Conservation (phyloP, 768 basidiomycete species). For the Leccinum truebloodii region DNA sequence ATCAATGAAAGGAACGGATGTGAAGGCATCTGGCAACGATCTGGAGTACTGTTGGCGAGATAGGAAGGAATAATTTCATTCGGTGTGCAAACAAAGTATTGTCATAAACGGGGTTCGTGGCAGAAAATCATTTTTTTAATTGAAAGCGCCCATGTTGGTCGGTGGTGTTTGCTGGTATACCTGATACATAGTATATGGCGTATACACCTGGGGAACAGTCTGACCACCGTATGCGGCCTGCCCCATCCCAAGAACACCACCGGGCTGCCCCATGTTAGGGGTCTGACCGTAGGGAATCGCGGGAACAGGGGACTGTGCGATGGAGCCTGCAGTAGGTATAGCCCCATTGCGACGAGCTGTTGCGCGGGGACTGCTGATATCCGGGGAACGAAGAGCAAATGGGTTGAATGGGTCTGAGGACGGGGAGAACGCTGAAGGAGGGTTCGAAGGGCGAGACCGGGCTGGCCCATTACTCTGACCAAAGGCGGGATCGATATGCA, state of each 20-base stretch:
- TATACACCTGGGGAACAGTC: slow-evolving; percentile 67
- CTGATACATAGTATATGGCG: slow-evolving; percentile 78
- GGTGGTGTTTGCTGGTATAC: slow-evolving; percentile 77
- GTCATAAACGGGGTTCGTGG: slow-evolving; percentile 45
- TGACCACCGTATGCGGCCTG: slow-evolving; percentile 65
- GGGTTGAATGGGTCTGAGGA: slow-evolving; percentile 59
- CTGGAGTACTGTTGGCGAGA: slow-evolving; percentile 29
- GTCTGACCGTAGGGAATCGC: slow-evolving; percentile 61
- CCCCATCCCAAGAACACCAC: slow-evolving; percentile 60
- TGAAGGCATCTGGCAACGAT: slow-evolving; percentile 25
- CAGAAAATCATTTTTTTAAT: slow-evolving; percentile 40
- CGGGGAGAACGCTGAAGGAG: slow-evolving; percentile 50
- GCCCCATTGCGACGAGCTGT: slow-evolving; percentile 47
- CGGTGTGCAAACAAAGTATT: slow-evolving; percentile 32
- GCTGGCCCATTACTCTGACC: slow-evolving; percentile 43
- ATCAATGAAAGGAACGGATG: slow-evolving; percentile 31
- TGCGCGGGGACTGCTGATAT: slow-evolving; percentile 51
- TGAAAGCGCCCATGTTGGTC: slow-evolving; percentile 76
- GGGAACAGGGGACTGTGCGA: slow-evolving; percentile 31
- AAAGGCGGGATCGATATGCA: slow-evolving; percentile 70
- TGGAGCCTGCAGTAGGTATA: slow-evolving; percentile 33
- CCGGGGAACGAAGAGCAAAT: slow-evolving; percentile 52
- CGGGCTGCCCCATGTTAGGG: slow-evolving; percentile 56
- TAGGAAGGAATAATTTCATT: slow-evolving; percentile 38
- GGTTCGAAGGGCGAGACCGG: slow-evolving; percentile 47